Evolutionary conservation across 306 rosid species (phyloP), one percentile per base, ranked within the genome.

Genomic region (Sechiopsis laciniata): DNA sequence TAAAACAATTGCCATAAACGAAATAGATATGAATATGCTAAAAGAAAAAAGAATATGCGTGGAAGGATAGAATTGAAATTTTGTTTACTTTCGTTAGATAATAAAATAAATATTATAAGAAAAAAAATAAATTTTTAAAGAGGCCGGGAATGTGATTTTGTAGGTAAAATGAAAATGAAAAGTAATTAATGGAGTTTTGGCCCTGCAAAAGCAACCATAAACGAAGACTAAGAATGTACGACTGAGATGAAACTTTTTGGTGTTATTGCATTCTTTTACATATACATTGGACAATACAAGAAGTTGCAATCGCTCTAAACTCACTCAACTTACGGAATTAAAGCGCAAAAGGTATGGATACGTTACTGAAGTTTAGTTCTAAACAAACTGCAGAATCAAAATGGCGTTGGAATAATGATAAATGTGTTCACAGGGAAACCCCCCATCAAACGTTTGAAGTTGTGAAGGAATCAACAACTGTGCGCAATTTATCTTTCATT

Each of bases 401-500:
- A 55, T 17, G 53, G 32, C 35, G 54, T 6, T 55, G 17, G 66
- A 42, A 32, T 75, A n/a, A 50, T 77, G 16, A 66, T 79, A 19
- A 55, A 32, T 32, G 37, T 32, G 37, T 32, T 32, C 37, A 32
- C 37, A 32, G 37, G 64, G 62, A 7, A 46, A 10, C 24, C 17
- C 24, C 17, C 55, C 20, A 65, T 91, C 81, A 87, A 58, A 83
- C 91, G 35, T 79, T 80, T 79, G 82, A 84, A 81, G 85, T 77
- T 74, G 86, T 81, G 89, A 95, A 95, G 76, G 99, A 95, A 6
- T 91, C 97, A 3, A 88, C 10, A 6, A 95, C 73, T 2, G 86
- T 87, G 55, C 82, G 93, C 84, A 95, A 46, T 71, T 87, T 91
- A 61, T 95, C 97, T 83, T 91, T 89, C 95, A 95, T 91, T 83